Evolutionary conservation across 2,329 filamentous ascomycete species (phyloP), one percentile per base, ranked within the genome.

Genomic region (Paecilomyces formosus): DNA sequence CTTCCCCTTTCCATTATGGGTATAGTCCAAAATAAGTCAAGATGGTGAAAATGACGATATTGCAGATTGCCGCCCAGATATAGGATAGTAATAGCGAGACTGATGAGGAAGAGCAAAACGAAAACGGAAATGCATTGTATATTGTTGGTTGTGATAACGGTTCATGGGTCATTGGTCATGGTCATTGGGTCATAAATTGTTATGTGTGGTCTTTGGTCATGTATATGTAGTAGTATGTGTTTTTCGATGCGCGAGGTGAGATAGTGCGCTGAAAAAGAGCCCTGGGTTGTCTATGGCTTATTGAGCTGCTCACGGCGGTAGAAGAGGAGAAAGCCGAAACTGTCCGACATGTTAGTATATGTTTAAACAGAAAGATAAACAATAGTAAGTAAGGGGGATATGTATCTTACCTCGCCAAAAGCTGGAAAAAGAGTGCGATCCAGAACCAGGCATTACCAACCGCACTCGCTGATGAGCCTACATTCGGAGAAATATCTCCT

Each of bases 401-500:
- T 63, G 75, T 71, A 82, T 85, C 4, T 82, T 81, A 60, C 80
- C 69, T 83, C 60, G 85, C 76, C 13, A 77, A 67, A 55, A 83
- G 67, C 67, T 86, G 83, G 57, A 80, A 71, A 3, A 74, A 52
- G 54, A 86, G 65, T 55, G 77, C 80, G 49, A 84, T 72, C 82
- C 82, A 85, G 66, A 85, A 84, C 72, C 76, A 79, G 11, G 73
- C 69, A 56, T 76, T 74, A 13, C 69, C 73, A 26, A 81, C 13
- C 76, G 76, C 62, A 85, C 76, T 65, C 84, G 80, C 0, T 83
- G 83, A 67, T 84, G 85, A 13, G 84, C 80, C 39, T 2, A 45
- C 9, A 21, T 8, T 18, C 3, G 39, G 39, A 8, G 39, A 45
- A n/a, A 45, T 45, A 0, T 73, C 69, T 2, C 81, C 81, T 2